Percentiles rank a stretch among this genome's conserved stretches.
phyloP scores from a whole-genome alignment of 108 stramenopile genomes.

The Chaetoceros muelleri region DNA sequence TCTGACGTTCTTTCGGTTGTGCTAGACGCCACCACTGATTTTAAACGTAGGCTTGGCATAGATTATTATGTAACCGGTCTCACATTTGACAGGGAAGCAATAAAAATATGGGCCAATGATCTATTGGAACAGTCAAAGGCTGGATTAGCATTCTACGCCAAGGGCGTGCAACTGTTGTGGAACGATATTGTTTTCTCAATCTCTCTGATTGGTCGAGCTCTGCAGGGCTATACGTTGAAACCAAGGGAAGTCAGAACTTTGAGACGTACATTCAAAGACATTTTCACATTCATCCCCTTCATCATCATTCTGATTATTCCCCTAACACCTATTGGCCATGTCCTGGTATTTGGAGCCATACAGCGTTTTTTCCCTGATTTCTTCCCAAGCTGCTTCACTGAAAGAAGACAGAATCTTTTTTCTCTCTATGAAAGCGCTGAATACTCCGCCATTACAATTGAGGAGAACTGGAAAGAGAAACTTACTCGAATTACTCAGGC shows the following conservation, averaged over 20 bases:
- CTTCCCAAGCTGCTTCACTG: constrained; percentile 95
- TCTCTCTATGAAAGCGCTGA: constrained; percentile 80
- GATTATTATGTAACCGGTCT: constrained; percentile 79
- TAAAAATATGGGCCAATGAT: constrained; percentile 49
- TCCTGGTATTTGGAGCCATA: constrained; percentile 93
- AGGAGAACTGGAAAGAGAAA: constrained; percentile 45
- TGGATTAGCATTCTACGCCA: constrained; percentile 72
- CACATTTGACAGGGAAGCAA: constrained; percentile 62
- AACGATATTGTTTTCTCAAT: constrained; percentile 79
- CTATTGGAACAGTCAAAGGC: constrained; percentile 50
- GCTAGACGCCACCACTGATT: constrained; percentile 72
- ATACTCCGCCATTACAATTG: constrained; percentile 71
- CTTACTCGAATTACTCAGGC: background rate
- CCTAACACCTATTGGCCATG: constrained; percentile 94
- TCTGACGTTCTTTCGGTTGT: constrained; percentile 71
- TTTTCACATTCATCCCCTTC: constrained; percentile 92
- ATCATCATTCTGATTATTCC: constrained; percentile 93
- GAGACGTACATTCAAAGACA: constrained; percentile 90
- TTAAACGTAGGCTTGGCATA: constrained; percentile 87
- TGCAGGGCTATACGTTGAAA: constrained; percentile 87
- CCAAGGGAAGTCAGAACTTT: constrained; percentile 93
- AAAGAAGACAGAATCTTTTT: constrained; percentile 89
- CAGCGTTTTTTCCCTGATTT: constrained; percentile 96
- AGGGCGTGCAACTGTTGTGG: constrained; percentile 64
- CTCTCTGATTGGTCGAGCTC: constrained; percentile 69